Evolutionary conservation across 129 eudicot genomes (phyloP).

Genomic region (Ambrosia trifida): DNA sequence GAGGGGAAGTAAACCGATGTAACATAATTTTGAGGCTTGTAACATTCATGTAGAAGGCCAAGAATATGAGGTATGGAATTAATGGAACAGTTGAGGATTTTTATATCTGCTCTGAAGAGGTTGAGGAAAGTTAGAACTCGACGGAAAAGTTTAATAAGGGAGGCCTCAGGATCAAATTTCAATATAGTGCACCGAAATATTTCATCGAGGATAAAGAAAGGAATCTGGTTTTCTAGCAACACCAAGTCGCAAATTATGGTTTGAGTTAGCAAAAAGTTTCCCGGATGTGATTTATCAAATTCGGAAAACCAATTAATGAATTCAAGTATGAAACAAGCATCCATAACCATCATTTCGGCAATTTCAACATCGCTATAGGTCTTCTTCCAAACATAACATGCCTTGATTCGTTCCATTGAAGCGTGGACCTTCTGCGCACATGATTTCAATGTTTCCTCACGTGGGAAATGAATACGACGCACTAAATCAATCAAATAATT

Average conservation of each 20-base stretch:
- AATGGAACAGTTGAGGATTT: background rate
- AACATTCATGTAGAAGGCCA: background rate
- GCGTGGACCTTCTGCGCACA: no score
- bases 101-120: background rate
- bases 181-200: constrained; percentile 18
- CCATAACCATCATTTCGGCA: constrained; percentile 6
- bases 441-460: no score
- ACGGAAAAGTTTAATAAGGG: background rate
- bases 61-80: background rate
- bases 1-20: no score
- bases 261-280: background rate
- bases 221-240: constrained; percentile 2
- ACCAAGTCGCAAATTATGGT: background rate
- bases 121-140: background rate
- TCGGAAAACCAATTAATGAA: background rate
- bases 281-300: background rate
- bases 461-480: background rate
- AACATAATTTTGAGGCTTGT: background rate
- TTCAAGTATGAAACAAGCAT: constrained; percentile 5
- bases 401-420: no score
- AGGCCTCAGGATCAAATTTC: background rate
- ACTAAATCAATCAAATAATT: background rate
- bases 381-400: background rate
- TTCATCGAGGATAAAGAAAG: background rate
- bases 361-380: background rate